Percentiles rank a stretch among this genome's conserved stretches.
phyloP scores from a whole-genome alignment of 2,329 filamentous ascomycete species.

The Monosporascus sp. region DNA sequence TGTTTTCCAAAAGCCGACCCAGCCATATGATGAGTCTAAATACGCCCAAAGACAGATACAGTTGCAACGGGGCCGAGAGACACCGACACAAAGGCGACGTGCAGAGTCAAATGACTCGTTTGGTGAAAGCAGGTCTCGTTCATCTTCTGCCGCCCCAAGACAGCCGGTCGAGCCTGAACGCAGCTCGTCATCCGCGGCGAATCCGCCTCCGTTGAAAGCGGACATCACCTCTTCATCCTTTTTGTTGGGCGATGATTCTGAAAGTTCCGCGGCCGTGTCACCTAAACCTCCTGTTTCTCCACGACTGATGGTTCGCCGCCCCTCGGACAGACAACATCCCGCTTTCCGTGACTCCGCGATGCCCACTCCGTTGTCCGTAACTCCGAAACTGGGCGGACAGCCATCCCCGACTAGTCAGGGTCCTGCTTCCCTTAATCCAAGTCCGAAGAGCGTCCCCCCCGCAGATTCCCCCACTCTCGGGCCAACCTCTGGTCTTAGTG shows the following conservation, averaged over 20 bases:
- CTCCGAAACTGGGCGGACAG: slow-evolving; percentile 25
- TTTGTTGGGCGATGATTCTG: slow-evolving; percentile 38
- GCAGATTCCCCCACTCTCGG: slow-evolving; percentile 77
- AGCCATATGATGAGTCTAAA: slow-evolving; percentile 78
- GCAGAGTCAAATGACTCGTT: slow-evolving; percentile 41
- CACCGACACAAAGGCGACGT: slow-evolving; percentile 44
- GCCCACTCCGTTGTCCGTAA: slow-evolving; percentile 38
- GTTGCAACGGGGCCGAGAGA: slow-evolving; percentile 70
- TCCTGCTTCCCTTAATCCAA: slow-evolving; percentile 11
- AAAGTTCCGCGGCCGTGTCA: slow-evolving; percentile 21
- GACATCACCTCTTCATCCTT: slow-evolving; percentile 35
- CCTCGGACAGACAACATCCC: slow-evolving; percentile 50
- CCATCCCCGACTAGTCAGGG: slow-evolving; percentile 21
- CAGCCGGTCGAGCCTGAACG: slow-evolving; percentile 27
- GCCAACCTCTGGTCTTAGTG: slow-evolving; percentile 63
- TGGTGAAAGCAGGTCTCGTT: slow-evolving; percentile 38
- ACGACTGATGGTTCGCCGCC: slow-evolving; percentile 39
- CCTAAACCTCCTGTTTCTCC: slow-evolving; percentile 23
- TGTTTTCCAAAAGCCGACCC: slow-evolving; percentile 59
- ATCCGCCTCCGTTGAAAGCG: slow-evolving; percentile 29
- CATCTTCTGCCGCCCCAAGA: slow-evolving; percentile 40
- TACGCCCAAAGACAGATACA: slow-evolving; percentile 79
- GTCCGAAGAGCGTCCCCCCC: slow-evolving; percentile 25
- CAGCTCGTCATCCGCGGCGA: slow-evolving; percentile 15
- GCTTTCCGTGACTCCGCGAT: slow-evolving; percentile 44